phyloP scores from a whole-genome alignment of 163 green algal genomes.

The Coccomyxa subellipsoidea region DNA sequence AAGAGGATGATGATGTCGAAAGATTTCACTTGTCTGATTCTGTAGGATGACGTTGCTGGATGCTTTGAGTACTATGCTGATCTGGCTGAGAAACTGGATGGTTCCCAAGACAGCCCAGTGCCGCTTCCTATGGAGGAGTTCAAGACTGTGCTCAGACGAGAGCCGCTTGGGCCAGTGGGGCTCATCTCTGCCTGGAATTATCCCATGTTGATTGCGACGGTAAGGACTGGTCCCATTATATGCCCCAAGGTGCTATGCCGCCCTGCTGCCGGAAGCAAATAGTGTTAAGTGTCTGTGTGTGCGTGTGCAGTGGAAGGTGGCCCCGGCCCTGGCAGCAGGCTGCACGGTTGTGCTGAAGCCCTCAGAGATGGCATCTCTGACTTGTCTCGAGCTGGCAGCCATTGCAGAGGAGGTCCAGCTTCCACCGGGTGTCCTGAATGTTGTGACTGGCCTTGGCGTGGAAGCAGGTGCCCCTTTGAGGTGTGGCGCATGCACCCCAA shows the following conservation, averaged over 20 bases:
- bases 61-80: constrained; percentile 90
- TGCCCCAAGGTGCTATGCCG: neutral
- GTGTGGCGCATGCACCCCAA: constrained; percentile 14
- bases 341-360: constrained; percentile 81
- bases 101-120: constrained; percentile 49
- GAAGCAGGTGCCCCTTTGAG: constrained; percentile 65
- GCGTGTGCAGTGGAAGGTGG: constrained; percentile 78
- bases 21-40: no score
- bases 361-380: constrained; percentile 75
- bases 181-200: constrained; percentile 95
- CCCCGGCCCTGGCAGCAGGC: constrained; percentile 79
- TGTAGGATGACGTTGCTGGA: constrained; percentile 77
- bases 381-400: constrained; percentile 79
- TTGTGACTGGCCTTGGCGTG: constrained; percentile 60
- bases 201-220: constrained; percentile 73
- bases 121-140: constrained; percentile 72
- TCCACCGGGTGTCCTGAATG: constrained; percentile 80
- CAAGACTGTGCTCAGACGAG: constrained; percentile 46
- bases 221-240: constrained; percentile 3
- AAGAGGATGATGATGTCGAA: no score
- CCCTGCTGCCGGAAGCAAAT: neutral
- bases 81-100: constrained; percentile 81
- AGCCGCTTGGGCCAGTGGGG: constrained; percentile 82
- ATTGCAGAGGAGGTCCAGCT: constrained; percentile 66
- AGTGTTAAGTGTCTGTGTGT: neutral